Evolutionary conservation across 2,329 filamentous ascomycete genomes (phyloP), one percentile per base, ranked within the genome.

Genomic region (Alternaria ethzedia): DNA sequence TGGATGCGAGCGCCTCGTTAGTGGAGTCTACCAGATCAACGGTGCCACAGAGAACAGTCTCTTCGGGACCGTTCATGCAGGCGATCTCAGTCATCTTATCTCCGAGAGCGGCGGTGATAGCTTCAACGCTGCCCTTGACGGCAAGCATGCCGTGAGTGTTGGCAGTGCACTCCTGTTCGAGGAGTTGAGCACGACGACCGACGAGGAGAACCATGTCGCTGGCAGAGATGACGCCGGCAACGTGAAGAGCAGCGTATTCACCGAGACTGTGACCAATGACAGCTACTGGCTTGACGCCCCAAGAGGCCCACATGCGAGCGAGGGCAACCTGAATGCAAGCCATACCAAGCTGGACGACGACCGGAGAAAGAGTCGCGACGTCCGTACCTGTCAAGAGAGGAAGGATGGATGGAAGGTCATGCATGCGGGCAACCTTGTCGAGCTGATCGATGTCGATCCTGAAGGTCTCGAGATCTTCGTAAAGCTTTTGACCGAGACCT

Each of bases 1-100:
- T 81, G 7, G 79, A 76, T 13, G 82, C 77, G 4, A 91, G 82
- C 28, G 82, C 72, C 9, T 85, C 78, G 61, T 78, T 83, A 15
- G 89, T 82, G 5, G 82, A 81, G 62, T 87, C 83, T 57, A 91
- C 87, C 64, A 90, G 84, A 43, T 88, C 83, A 54, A 87, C 85
- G 58, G 85, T 85, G 15, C 87, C 87, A 64, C 87, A 88, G n/a
- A 96, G 83, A 2, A 96, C 93, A 10, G 89, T 94, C 75, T 93
- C 91, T 54, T 88, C 84, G 0, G 90, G 89, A 0, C 90, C 88
- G 70, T 96, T 96, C 76, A 93, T 86, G 81, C 93, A 96, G 15
- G 92, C 90, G 64, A 89, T 80, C 69, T 87, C 85, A 32, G 80
- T 80, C 70, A 83, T 83, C 68, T 82, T 82, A 59, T 77, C 75